Percentiles rank a stretch among this genome's conserved stretches.
Evolutionary conservation across 768 basidiomycete species (phyloP).

Genomic region (Lactifluus rugatus): DNA sequence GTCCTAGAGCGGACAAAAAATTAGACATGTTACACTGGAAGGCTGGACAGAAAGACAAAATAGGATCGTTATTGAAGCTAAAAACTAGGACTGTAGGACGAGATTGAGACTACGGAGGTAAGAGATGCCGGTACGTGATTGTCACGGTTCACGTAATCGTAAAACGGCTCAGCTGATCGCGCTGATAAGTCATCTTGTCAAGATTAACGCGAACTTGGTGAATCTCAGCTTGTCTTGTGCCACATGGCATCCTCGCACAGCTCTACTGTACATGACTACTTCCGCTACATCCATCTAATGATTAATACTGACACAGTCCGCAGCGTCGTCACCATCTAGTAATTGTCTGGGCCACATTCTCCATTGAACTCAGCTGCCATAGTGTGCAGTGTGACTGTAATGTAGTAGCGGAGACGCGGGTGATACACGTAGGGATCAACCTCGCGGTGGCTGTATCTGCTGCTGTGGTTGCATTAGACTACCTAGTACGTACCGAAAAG

Average conservation of each 20-base stretch:
- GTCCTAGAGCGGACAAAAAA: not conserved
- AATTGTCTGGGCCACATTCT: not conserved
- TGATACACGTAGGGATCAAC: not conserved
- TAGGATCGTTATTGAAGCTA: not conserved
- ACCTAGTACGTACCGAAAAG: not conserved
- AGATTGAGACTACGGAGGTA: not conserved
- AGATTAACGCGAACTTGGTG: not conserved
- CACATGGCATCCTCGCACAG: not conserved
- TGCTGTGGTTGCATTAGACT: not conserved
- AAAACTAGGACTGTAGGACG: not conserved
- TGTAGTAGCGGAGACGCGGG: not conserved
- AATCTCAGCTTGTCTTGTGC: too few species aligned
- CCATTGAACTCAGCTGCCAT: not conserved
- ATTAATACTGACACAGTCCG: not conserved
- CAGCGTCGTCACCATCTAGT: not conserved
- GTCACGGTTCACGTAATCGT: not conserved
- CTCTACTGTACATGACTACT: not conserved
- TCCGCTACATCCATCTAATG: not conserved
- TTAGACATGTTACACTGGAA: not conserved
- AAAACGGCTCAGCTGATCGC: not conserved
- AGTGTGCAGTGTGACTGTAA: not conserved
- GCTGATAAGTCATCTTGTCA: not conserved
- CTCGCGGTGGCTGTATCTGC: not conserved
- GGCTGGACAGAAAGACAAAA: not conserved
- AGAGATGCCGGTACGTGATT: conserved; percentile 1